phyloP scores from a whole-genome alignment of 352 stramenopile species.

The Elongisporangium senticosum region DNA sequence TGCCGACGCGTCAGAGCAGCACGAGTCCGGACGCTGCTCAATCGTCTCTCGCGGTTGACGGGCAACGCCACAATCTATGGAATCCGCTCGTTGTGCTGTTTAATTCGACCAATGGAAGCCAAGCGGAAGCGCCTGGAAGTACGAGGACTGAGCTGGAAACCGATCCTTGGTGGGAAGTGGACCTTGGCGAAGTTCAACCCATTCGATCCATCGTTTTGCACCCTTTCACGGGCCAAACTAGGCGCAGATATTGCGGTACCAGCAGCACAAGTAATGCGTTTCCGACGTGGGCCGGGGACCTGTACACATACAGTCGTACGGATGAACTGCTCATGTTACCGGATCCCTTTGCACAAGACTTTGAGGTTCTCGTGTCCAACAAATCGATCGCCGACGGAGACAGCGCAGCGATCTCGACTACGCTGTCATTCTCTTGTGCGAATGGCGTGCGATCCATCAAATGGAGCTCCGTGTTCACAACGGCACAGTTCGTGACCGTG shows the following conservation, averaged over 20 bases:
- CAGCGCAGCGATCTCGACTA: conserved; percentile 9
- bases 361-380: conserved; percentile 39
- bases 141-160: conserved; percentile 32
- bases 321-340: conserved; percentile 37
- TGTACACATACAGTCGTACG: conserved; percentile 28
- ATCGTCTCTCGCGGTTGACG: conserved; percentile 48
- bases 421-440: conserved; percentile 46
- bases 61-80: conserved; percentile 25
- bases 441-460: conserved; percentile 21
- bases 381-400: conserved; percentile 15
- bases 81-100: conserved; percentile 25
- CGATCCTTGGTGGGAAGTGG: conserved; percentile 70
- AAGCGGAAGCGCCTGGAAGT: conserved; percentile 28
- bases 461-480: conserved; percentile 35
- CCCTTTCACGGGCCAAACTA: conserved; percentile 38
- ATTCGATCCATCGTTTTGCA: conserved; percentile 45
- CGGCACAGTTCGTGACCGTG: conserved; percentile 45
- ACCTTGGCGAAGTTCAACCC: conserved; percentile 37
- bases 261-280: conserved; percentile 7
- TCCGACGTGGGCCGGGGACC: conserved; percentile 28
- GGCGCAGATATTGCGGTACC: conserved; percentile 24
- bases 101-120: not conserved
- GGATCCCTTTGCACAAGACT: conserved; percentile 46
- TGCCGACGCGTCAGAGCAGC: conserved; percentile 62
- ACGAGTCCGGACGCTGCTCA: conserved; percentile 28